These are phyloP conservation scores for Cercospora brassicicola DNA, from an alignment of 2,329 filamentous ascomycete genomes.

Conservation along the genomic window DNA sequence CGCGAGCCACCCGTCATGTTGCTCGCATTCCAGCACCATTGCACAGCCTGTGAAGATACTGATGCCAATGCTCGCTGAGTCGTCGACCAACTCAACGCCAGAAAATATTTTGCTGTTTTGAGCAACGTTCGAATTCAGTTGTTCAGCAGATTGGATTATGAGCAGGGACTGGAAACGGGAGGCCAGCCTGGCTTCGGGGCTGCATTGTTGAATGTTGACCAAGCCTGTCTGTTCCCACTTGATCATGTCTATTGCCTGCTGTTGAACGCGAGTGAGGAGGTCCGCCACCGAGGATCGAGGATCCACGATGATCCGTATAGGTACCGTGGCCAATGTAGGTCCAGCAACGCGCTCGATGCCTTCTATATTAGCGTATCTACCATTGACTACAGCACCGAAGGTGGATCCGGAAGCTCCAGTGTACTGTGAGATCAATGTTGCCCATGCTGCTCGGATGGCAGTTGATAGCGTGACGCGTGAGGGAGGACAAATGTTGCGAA, in stretches of 20 bases:
- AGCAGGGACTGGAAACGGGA: slow-evolving; percentile 39
- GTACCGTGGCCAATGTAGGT: slow-evolving; percentile 10
- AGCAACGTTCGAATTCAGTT: not conserved
- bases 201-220: slow-evolving; percentile 44
- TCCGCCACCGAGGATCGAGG: not conserved
- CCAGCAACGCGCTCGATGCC: slow-evolving; percentile 14
- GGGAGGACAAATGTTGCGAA: slow-evolving; percentile 4
- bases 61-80: too few relatives aligned
- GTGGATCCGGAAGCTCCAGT: not conserved
- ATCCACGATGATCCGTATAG: slow-evolving; percentile 31
- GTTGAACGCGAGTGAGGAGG: slow-evolving; percentile 5
- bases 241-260: slow-evolving; percentile 1
- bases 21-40: slow-evolving; percentile 5
- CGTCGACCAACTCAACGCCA: not conserved
- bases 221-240: slow-evolving; percentile 41
- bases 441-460: slow-evolving; percentile 11
- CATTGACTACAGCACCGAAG: slow-evolving; percentile 9
- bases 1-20: not conserved
- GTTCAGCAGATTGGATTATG: not conserved
- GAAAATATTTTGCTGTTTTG: not conserved
- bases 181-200: slow-evolving; percentile 56
- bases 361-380: not conserved
- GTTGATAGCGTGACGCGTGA: slow-evolving; percentile 8
- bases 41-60: not conserved
- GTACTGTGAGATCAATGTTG: not conserved